These are phyloP conservation scores for Aristolochia californica DNA, from an alignment of 164 flowering plant genomes.

Conservation along the genomic window DNA sequence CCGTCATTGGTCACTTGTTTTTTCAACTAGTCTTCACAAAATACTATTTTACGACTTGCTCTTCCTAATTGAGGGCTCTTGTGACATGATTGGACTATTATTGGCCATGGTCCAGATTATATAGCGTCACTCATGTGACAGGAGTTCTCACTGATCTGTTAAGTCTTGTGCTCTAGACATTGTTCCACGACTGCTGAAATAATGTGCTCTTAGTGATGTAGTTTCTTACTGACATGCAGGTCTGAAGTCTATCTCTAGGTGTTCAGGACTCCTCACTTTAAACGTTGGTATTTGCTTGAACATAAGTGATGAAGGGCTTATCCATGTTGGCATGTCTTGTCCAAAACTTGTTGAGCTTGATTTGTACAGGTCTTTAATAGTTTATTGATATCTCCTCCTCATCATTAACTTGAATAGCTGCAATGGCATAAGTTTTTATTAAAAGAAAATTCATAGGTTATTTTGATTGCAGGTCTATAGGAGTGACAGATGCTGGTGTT, in stretches of 20 bases:
- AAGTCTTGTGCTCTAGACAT: too few species aligned
- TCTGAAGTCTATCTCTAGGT: conserved; percentile 56
- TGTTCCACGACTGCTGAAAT: background rate
- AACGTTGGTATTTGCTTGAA: conserved; percentile 83
- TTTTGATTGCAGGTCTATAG: conserved; percentile 38
- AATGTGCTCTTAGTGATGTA: background rate
- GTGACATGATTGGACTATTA: too few species aligned
- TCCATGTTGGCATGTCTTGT: conserved; percentile 46
- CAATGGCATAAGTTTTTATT: background rate
- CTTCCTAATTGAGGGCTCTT: too few species aligned
- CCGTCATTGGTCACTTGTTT: too few species aligned
- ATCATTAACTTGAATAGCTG: background rate
- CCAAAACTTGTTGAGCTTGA: conserved; percentile 71
- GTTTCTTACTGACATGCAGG: conserved; percentile 32
- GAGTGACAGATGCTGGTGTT: conserved; percentile 59
- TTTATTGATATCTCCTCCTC: background rate
- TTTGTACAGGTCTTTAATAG: conserved; percentile 61
- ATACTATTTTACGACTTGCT: too few species aligned
- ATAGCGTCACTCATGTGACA: too few species aligned
- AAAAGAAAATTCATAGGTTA: background rate
- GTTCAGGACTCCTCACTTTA: conserved; percentile 44
- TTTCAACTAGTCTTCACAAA: too few species aligned
- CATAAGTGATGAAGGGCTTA: conserved; percentile 60
- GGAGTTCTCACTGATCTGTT: too few species aligned
- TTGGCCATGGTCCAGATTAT: too few species aligned